Evolutionary conservation across 371 early-diverging fungal genomes (phyloP).

Genomic region (Lichtheimia hyalospora): DNA sequence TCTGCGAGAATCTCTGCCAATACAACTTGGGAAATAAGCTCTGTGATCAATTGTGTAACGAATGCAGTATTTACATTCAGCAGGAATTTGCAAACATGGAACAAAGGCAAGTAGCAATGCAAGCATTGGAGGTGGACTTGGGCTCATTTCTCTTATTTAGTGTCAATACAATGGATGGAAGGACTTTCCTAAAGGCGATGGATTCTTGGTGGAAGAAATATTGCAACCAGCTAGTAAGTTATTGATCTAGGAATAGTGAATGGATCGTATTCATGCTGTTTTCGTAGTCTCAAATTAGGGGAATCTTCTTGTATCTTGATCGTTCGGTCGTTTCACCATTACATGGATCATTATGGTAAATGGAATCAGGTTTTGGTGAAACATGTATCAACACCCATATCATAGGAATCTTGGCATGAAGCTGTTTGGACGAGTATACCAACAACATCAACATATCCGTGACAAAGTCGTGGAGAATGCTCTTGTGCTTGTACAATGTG

Average conservation of each 20-base stretch:
- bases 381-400: no score
- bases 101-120: slow-evolving; percentile 19
- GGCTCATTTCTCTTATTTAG: slow-evolving; percentile 2
- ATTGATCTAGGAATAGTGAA: no score
- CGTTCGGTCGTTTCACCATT: slow-evolving; percentile 82
- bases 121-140: background rate
- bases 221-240: slow-evolving; percentile 67
- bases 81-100: slow-evolving; percentile 27
- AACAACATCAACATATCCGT: slow-evolving; percentile 50
- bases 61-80: slow-evolving; percentile 53
- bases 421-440: slow-evolving; percentile 65
- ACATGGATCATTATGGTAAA: slow-evolving; percentile 71
- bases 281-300: slow-evolving; percentile 70
- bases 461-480: slow-evolving; percentile 53
- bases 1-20: slow-evolving; percentile 86
- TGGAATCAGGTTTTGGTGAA: no score
- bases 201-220: slow-evolving; percentile 65
- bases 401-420: slow-evolving; percentile 78
- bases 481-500: slow-evolving; percentile 54
- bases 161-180: slow-evolving; percentile 1
- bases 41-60: slow-evolving; percentile 61
- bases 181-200: slow-evolving; percentile 53
- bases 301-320: slow-evolving; percentile 89
- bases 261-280: no score
- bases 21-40: slow-evolving; percentile 69